phyloP scores from a whole-genome alignment of 345 rosid genomes.

The Dipteronia dyeriana region DNA sequence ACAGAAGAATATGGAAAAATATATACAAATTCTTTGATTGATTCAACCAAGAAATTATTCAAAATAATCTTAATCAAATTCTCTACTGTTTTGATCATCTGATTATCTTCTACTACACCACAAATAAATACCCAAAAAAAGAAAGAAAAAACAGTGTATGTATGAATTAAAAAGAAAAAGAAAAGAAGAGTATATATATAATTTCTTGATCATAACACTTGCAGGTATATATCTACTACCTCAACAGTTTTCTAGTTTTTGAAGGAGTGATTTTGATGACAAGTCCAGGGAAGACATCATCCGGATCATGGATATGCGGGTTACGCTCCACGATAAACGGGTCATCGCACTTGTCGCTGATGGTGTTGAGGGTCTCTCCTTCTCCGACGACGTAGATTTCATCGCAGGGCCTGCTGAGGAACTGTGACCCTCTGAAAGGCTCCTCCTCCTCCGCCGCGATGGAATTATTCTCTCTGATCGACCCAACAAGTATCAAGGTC shows the following conservation, averaged over 20 bases:
- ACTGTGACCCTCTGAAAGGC: constrained; percentile 43
- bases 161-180: no score
- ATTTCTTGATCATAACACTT: no score
- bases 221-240: constrained; percentile 20
- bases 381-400: constrained; percentile 77
- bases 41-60: background rate
- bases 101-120: background rate
- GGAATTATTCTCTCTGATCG: constrained; percentile 41
- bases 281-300: constrained; percentile 79
- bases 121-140: background rate
- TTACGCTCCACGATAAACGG: constrained; percentile 75
- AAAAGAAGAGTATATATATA: background rate
- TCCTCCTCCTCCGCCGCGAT: constrained; percentile 34
- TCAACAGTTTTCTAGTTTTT: constrained; percentile 21
- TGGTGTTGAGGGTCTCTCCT: constrained; percentile 78
- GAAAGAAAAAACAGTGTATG: background rate
- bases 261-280: constrained; percentile 71
- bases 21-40: background rate
- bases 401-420: constrained; percentile 53
- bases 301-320: constrained; percentile 85
- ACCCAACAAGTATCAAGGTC: constrained; percentile 51
- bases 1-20: background rate
- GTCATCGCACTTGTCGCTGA: constrained; percentile 78
- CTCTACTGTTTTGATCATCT: background rate
- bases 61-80: background rate